Evolutionary conservation across 2,329 filamentous ascomycete genomes (phyloP).

Genomic region (Chaetomiaceae sp.): DNA sequence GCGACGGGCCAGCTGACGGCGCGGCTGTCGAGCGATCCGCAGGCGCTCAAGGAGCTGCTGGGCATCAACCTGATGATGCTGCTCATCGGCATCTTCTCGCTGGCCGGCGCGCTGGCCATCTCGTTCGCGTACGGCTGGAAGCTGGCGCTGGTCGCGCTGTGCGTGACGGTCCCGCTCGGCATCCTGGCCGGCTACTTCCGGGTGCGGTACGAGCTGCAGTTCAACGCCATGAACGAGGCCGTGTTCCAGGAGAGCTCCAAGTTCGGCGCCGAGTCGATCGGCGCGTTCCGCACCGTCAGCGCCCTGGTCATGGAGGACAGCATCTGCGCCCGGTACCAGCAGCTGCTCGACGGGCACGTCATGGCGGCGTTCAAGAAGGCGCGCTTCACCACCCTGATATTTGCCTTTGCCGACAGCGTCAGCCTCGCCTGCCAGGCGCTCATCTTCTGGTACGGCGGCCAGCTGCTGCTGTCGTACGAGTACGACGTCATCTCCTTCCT

Average conservation of each 20-base stretch:
- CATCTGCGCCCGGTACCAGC: slow-evolving; percentile 58
- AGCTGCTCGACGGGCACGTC: slow-evolving; percentile 56
- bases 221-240: slow-evolving; percentile 62
- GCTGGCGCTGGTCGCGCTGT: slow-evolving; percentile 62
- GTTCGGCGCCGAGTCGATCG: slow-evolving; percentile 70
- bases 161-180: slow-evolving; percentile 53
- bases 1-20: slow-evolving; percentile 58
- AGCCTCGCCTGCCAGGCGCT: slow-evolving; percentile 60
- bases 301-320: slow-evolving; percentile 65
- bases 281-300: slow-evolving; percentile 68
- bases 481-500: slow-evolving; percentile 46
- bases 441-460: slow-evolving; percentile 63
- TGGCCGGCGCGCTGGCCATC: slow-evolving; percentile 61
- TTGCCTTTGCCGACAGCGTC: slow-evolving; percentile 65
- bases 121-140: slow-evolving; percentile 75
- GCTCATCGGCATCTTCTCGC: slow-evolving; percentile 58
- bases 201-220: slow-evolving; percentile 57
- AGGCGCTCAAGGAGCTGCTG: slow-evolving; percentile 58
- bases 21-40: slow-evolving; percentile 52
- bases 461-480: slow-evolving; percentile 47
- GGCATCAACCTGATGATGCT: slow-evolving; percentile 61
- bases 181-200: slow-evolving; percentile 47
- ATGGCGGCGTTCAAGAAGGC: slow-evolving; percentile 56
- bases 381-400: slow-evolving; percentile 58
- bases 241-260: slow-evolving; percentile 69